These are phyloP conservation scores for Tetramitus jugosus DNA, from an alignment of 208 protist species.

Conservation along the genomic window DNA sequence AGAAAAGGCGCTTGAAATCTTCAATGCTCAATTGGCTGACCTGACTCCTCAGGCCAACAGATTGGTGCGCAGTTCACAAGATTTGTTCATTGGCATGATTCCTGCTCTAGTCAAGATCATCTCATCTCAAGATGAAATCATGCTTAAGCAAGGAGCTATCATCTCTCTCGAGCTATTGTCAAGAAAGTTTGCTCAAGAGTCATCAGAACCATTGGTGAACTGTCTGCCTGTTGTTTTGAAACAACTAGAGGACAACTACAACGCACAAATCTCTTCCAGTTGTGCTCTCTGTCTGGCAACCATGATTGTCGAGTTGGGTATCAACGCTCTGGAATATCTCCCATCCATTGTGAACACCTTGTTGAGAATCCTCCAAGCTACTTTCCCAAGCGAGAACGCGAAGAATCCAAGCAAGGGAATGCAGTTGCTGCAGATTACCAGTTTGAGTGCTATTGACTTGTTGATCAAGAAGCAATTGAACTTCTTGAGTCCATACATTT, in stretches of 20 bases:
- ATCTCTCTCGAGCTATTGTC: conserved; percentile 1
- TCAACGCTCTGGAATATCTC: neutral
- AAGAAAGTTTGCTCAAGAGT: neutral
- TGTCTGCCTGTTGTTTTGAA: too few relatives aligned
- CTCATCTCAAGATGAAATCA: neutral
- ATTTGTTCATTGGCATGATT: neutral
- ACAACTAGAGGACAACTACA: too few relatives aligned
- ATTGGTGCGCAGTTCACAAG: too few relatives aligned
- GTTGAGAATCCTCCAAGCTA: too few relatives aligned
- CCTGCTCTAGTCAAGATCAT: neutral
- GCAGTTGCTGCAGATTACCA: neutral
- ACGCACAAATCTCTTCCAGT: too few relatives aligned
- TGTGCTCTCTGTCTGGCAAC: too few relatives aligned
- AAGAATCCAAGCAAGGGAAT: neutral
- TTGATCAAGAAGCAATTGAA: neutral
- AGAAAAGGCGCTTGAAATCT: neutral
- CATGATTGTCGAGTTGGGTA: neutral
- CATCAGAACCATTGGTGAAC: too few relatives aligned
- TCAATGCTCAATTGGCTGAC: neutral
- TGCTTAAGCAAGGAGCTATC: neutral
- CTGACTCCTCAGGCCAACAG: too few relatives aligned
- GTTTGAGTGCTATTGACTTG: neutral
- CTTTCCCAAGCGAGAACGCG: neutral
- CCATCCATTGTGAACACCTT: neutral
- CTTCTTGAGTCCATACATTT: neutral